A percentile compares a stretch with the other conserved stretches of the same genome.
phyloP scores from a whole-genome alignment of 1,139 yeast genomes.

The Kodamaea arcana region DNA sequence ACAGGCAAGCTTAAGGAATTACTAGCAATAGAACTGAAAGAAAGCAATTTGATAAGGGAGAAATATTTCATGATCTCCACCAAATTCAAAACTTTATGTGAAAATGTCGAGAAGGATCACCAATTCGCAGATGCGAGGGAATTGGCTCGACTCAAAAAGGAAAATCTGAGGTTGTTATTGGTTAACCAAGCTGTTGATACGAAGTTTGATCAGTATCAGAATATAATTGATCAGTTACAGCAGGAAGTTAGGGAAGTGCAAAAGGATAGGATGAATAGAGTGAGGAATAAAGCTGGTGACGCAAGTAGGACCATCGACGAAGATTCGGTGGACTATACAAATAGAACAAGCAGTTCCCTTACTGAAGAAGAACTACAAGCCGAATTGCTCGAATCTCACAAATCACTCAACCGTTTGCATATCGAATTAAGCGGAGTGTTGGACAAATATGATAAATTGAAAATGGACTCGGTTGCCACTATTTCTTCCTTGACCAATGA shows the following conservation, averaged over 20 bases:
- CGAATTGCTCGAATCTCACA: conserved; percentile 19
- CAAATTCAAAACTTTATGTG: conserved; percentile 19
- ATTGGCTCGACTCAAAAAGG: conserved; percentile 14
- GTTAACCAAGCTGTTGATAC: conserved; percentile 17
- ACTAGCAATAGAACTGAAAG: conserved; percentile 20
- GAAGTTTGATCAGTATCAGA: conserved; percentile 30
- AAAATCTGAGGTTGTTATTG: conserved; percentile 17
- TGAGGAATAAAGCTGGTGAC: not conserved
- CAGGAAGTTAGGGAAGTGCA: conserved; percentile 25
- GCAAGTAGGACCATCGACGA: not conserved
- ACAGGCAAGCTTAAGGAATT: conserved; percentile 21
- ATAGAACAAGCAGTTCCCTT: conserved; percentile 2
- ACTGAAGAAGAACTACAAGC: conserved; percentile 7
- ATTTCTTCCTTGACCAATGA: conserved; percentile 28
- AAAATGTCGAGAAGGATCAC: conserved; percentile 11
- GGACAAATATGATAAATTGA: conserved; percentile 19
- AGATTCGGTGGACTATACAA: conserved; percentile 1
- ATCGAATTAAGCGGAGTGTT: conserved; percentile 20
- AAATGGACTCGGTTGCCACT: conserved; percentile 23
- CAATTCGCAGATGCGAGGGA: conserved; percentile 9
- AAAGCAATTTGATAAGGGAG: conserved; percentile 18
- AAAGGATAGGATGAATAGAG: conserved; percentile 12
- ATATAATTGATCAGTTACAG: conserved; percentile 30
- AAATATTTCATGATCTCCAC: conserved; percentile 17
- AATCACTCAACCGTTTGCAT: conserved; percentile 21